These are phyloP conservation scores for Populus tomentosa DNA, from an alignment of 441 rosid species.

Conservation along the genomic window DNA sequence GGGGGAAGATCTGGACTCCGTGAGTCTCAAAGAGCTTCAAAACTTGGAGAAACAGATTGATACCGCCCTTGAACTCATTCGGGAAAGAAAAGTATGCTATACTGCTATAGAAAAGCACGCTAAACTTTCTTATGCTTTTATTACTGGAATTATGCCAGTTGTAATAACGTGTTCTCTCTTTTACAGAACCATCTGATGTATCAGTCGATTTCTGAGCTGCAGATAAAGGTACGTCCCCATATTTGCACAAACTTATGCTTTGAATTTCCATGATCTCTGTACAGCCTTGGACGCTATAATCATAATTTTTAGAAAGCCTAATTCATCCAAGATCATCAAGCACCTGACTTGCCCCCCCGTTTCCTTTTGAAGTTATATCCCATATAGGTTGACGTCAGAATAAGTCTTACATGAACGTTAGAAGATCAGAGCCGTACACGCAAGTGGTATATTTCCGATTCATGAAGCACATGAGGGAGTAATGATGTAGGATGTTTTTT, in stretches of 20 bases:
- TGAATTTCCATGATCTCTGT: no score
- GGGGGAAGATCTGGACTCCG: constrained; percentile 78
- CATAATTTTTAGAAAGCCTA: no score
- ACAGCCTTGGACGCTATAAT: neutral
- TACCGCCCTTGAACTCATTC: constrained; percentile 70
- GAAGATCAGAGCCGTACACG: neutral
- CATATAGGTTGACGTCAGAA: neutral
- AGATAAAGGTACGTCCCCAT: constrained; percentile 49
- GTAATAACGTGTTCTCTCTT: neutral
- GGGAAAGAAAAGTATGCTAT: constrained; percentile 58
- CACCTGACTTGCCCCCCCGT: neutral
- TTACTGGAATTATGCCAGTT: neutral
- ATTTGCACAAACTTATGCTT: neutral
- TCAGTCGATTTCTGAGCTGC: constrained; percentile 76
- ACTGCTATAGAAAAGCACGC: neutral
- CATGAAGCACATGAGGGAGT: neutral
- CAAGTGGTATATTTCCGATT: neutral
- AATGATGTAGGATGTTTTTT: neutral
- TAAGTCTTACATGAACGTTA: neutral
- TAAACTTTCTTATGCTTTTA: neutral
- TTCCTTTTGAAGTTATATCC: neutral
- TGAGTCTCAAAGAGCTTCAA: constrained; percentile 72
- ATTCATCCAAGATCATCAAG: neutral
- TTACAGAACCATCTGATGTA: constrained; percentile 75
- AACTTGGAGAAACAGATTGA: constrained; percentile 94